Evolutionary conservation across 164 flowering plant genomes (phyloP).

Genomic region (Annona cherimola): DNA sequence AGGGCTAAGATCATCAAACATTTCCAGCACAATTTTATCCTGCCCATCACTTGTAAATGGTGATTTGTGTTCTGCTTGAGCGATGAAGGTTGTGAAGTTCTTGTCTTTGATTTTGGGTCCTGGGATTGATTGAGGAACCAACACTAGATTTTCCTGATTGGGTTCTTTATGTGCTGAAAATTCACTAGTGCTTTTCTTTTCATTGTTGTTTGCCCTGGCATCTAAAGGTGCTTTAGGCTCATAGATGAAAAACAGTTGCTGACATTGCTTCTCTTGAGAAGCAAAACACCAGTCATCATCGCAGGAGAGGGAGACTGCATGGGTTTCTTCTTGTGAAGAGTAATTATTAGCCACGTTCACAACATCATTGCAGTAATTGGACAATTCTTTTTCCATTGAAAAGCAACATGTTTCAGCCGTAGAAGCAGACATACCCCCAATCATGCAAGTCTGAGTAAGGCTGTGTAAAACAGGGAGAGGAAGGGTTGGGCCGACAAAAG

Average conservation of each 20-base stretch:
- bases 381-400: conserved; percentile 28
- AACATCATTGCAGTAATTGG: conserved; percentile 34
- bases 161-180: conserved; percentile 5
- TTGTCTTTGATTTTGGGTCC: conserved; percentile 13
- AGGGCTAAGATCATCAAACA: conserved; percentile 62
- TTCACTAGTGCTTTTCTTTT: background rate
- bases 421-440: conserved; percentile 15
- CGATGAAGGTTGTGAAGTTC: conserved; percentile 27
- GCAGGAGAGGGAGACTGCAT: conserved; percentile 46
- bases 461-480: conserved; percentile 52
- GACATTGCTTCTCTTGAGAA: conserved; percentile 19
- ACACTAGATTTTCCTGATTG: background rate
- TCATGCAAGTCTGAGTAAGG: conserved; percentile 25
- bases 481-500: conserved; percentile 63
- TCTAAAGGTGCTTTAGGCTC: conserved; percentile 8
- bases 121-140: background rate
- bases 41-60: conserved; percentile 3
- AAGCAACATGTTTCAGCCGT: conserved; percentile 19
- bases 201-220: background rate
- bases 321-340: conserved; percentile 15
- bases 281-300: conserved; percentile 36
- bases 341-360: conserved; percentile 32
- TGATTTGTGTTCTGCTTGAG: conserved; percentile 20
- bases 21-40: conserved; percentile 28
- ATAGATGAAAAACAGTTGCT: conserved; percentile 2